Evolutionary conservation across 768 basidiomycete species (phyloP).

Genomic region (Chiua virens): DNA sequence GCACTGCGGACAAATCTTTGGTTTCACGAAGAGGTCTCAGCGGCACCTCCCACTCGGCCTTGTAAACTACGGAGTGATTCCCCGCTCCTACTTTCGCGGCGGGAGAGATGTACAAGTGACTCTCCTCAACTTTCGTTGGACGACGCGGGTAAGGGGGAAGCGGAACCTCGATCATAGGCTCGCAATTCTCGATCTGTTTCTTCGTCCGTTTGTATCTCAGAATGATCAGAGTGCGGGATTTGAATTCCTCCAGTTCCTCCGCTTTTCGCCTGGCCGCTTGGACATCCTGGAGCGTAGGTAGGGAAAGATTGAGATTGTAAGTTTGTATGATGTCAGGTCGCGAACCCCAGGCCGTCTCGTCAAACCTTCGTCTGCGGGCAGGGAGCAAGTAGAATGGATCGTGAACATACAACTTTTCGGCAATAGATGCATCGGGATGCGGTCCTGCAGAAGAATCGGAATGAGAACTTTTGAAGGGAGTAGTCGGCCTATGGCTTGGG

Average conservation of each 20-base stretch:
- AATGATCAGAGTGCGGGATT: slow-evolving; percentile 19
- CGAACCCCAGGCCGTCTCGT: slow-evolving; percentile 26
- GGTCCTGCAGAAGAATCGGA: slow-evolving; percentile 32
- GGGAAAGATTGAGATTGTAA: slow-evolving; percentile 29
- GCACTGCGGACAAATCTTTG: slow-evolving; percentile 40
- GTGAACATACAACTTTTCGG: slow-evolving; percentile 44
- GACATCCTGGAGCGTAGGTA: not conserved
- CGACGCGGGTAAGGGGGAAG: slow-evolving; percentile 27
- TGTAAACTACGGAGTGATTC: slow-evolving; percentile 53
- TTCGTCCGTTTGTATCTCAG: slow-evolving; percentile 18
- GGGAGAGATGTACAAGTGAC: slow-evolving; percentile 51
- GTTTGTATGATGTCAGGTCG: slow-evolving; percentile 31
- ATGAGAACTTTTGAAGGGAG: slow-evolving; percentile 33
- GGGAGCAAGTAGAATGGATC: slow-evolving; percentile 40
- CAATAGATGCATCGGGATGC: slow-evolving; percentile 34
- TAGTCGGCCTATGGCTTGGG: slow-evolving; percentile 42
- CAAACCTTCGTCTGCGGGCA: slow-evolving; percentile 1
- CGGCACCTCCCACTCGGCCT: slow-evolving; percentile 54
- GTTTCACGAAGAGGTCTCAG: slow-evolving; percentile 36
- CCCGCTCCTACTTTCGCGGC: slow-evolving; percentile 40
- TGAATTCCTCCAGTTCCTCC: slow-evolving; percentile 10
- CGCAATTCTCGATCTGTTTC: slow-evolving; percentile 23
- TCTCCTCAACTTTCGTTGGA: slow-evolving; percentile 32
- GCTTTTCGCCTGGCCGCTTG: slow-evolving; percentile 6
- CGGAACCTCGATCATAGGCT: slow-evolving; percentile 30